Conservation (phyloP, 2,329 filamentous ascomycete species). For the Aureobasidium sp. region DNA sequence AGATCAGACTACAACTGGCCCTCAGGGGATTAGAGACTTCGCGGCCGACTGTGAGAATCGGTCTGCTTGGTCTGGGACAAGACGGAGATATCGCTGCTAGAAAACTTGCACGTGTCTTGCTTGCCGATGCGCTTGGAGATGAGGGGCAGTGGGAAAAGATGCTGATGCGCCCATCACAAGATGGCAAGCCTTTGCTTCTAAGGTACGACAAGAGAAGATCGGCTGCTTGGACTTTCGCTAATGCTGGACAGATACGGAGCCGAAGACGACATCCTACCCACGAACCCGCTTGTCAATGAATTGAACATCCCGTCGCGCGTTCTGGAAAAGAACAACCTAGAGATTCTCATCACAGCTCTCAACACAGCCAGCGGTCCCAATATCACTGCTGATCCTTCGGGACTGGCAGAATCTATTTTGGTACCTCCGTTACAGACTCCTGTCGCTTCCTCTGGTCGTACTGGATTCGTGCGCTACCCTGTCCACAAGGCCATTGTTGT, state of each 20-base stretch:
- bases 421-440: conserved; percentile 78
- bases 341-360: conserved; percentile 65
- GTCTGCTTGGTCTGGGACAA: conserved; percentile 45
- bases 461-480: conserved; percentile 77
- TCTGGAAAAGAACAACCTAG: conserved; percentile 68
- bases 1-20: conserved; percentile 77
- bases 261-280: conserved; percentile 48
- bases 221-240: not conserved
- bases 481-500: conserved; percentile 86
- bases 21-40: conserved; percentile 67
- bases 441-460: conserved; percentile 67
- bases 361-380: conserved; percentile 45
- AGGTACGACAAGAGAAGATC: conserved; percentile 32
- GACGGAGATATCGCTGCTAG: conserved; percentile 59
- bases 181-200: conserved; percentile 45
- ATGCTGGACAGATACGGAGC: conserved; percentile 58
- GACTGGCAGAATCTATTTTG: conserved; percentile 72
- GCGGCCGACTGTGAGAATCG: conserved; percentile 60
- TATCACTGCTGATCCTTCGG: conserved; percentile 33
- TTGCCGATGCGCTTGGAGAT: conserved; percentile 50
- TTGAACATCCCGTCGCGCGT: conserved; percentile 69
- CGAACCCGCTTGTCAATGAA: conserved; percentile 63
- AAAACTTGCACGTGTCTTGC: conserved; percentile 69
- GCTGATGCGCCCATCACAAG: conserved; percentile 34
- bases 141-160: conserved; percentile 49